Conservation (phyloP, 805 yeast genomes). For the Myxozyma neglecta region DNA sequence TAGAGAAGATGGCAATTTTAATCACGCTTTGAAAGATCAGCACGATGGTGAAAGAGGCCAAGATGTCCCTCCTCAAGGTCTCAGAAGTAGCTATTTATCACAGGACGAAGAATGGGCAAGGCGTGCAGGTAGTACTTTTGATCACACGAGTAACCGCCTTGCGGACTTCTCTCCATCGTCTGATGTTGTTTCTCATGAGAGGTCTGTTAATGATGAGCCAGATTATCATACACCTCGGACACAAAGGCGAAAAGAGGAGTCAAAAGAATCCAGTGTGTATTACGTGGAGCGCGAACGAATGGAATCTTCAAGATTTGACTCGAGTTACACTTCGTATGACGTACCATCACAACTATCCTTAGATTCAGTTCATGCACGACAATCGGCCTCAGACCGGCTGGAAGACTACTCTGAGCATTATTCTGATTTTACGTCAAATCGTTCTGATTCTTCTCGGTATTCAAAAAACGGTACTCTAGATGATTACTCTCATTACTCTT, state of each 20-base stretch:
- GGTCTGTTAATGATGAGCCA: background rate
- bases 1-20: background rate
- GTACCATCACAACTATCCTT: too few relatives aligned
- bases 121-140: constrained; percentile 9
- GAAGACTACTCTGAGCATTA: constrained; percentile 6
- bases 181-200: background rate
- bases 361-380: constrained; percentile 66
- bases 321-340: background rate
- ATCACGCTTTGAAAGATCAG: background rate
- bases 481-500: background rate
- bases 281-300: background rate
- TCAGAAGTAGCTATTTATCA: constrained; percentile 9
- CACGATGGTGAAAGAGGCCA: background rate
- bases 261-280: background rate
- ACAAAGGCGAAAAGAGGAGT: background rate
- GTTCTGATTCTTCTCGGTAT: background rate
- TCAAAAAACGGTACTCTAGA: background rate
- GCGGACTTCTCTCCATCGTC: background rate
- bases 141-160: background rate
- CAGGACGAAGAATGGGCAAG: constrained; percentile 24
- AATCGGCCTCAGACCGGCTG: constrained; percentile 48
- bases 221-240: background rate
- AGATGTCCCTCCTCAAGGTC: background rate
- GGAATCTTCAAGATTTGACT: background rate
- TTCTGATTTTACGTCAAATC: background rate